Percentiles rank a stretch among this genome's conserved stretches.
Conservation (phyloP, 108 stramenopile genomes). For the Thalassiosira profunda region DNA sequence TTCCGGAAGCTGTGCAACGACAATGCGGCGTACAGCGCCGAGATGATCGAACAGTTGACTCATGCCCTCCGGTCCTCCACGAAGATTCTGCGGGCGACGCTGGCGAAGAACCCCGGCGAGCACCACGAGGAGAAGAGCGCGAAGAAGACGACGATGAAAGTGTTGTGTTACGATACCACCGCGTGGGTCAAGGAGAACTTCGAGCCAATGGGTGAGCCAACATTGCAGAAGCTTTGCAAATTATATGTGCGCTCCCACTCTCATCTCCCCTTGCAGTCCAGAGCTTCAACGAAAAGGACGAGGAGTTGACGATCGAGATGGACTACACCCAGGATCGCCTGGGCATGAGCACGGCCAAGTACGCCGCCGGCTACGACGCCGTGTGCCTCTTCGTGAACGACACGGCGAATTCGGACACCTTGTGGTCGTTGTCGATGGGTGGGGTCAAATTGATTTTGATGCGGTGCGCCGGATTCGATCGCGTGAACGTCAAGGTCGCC, state of each 20-base stretch:
- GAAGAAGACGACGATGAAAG: constrained; percentile 28
- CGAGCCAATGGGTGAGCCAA: constrained; percentile 34
- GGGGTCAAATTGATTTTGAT: constrained; percentile 79
- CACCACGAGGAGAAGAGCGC: neutral
- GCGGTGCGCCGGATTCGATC: constrained; percentile 80
- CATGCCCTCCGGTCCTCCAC: constrained; percentile 1
- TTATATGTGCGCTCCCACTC: too few species aligned
- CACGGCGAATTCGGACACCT: constrained; percentile 54
- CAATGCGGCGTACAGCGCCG: neutral
- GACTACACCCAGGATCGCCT: constrained; percentile 71
- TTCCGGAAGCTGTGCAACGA: neutral
- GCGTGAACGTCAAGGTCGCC: constrained; percentile 76
- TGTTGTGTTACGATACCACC: constrained; percentile 73
- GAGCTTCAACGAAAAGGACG: constrained; percentile 48
- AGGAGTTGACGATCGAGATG: constrained; percentile 51
- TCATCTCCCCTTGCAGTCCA: constrained; percentile 15
- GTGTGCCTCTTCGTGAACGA: constrained; percentile 88
- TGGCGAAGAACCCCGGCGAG: neutral
- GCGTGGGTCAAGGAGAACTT: constrained; percentile 62
- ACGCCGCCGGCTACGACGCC: constrained; percentile 72
- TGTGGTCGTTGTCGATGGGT: constrained; percentile 52
- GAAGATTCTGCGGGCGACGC: constrained; percentile 9
- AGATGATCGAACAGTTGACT: neutral
- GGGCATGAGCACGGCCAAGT: constrained; percentile 34
- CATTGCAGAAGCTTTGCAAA: too few species aligned